Percentiles rank a stretch among this genome's conserved stretches.
Evolutionary conservation across 2,329 filamentous ascomycete genomes (phyloP).

Genomic region (Fusarium verticillioides): DNA sequence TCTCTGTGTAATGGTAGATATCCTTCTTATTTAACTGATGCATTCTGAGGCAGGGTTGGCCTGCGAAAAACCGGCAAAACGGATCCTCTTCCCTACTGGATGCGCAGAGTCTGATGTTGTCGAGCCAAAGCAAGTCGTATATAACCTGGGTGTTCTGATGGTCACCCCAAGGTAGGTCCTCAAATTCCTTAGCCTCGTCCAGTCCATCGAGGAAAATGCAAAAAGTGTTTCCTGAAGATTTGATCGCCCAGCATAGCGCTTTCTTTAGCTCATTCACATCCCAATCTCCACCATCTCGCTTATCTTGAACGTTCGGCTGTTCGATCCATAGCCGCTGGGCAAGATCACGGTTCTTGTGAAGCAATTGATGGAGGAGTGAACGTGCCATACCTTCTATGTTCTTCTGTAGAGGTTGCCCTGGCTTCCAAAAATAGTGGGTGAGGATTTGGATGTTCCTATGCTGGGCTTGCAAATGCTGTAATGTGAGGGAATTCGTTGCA

Average conservation of each 20-base stretch:
- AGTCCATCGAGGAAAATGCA: not conserved
- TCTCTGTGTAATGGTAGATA: fast-evolving
- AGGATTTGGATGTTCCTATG: fast-evolving
- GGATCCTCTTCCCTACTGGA: fast-evolving
- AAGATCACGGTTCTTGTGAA: fast-evolving
- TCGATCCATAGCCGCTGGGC: fast-evolving
- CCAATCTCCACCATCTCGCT: not conserved
- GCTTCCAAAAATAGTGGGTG: not conserved
- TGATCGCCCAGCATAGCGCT: fast-evolving
- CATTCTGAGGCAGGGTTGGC: fast-evolving
- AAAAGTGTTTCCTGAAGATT: fast-evolving
- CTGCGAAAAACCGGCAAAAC: not conserved
- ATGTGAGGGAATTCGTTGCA: fast-evolving
- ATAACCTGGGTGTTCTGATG: fast-evolving
- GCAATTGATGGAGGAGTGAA: fast-evolving
- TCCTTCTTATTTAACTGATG: fast-evolving
- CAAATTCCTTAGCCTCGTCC: not conserved
- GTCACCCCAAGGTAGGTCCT: fast-evolving
- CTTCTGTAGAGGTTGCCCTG: not conserved
- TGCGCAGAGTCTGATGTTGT: fast-evolving
- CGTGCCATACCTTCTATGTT: fast-evolving
- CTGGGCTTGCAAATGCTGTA: fast-evolving
- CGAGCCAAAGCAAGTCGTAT: fast-evolving
- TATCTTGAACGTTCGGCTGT: fast-evolving
- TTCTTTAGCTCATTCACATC: fast-evolving